Conservation (phyloP, 148 eudicot genomes). For the Camellia sinensis region DNA sequence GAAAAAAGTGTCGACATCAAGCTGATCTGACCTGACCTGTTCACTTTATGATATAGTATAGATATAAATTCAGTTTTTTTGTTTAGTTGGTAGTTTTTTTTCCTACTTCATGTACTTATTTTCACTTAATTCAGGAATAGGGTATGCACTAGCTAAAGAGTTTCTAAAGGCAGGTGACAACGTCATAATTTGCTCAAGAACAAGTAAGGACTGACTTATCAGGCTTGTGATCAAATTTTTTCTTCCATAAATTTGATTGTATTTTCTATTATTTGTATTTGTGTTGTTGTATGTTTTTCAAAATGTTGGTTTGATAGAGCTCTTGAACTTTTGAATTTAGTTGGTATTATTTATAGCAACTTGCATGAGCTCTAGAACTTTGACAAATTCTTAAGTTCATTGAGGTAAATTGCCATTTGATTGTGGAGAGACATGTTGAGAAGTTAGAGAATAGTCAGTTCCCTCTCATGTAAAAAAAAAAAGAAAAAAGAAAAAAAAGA, state of each 20-base stretch:
- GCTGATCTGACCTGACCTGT: too few species aligned
- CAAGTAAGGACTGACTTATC: conserved; percentile 41
- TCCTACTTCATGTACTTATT: neutral
- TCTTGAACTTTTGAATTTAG: neutral
- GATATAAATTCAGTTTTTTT: neutral
- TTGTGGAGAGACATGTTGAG: neutral
- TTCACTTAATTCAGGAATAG: conserved; percentile 61
- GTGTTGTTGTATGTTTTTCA: neutral
- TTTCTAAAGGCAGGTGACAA: conserved; percentile 85
- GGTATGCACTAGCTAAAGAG: conserved; percentile 89
- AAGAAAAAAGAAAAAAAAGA: too few species aligned
- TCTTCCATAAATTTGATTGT: neutral
- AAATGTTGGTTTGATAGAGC: neutral
- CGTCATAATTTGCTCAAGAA: conserved; percentile 83
- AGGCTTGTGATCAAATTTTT: neutral
- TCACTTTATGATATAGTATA: too few species aligned
- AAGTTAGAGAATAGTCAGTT: neutral
- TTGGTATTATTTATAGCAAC: neutral
- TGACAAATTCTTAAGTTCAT: too few species aligned
- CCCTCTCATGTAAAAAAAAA: too few species aligned
- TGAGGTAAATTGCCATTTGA: conserved; percentile 4
- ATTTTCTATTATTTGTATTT: neutral
- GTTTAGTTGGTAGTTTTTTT: neutral
- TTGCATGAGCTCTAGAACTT: neutral
- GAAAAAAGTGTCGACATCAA: too few species aligned